Evolutionary conservation across 129 eudicot species (phyloP).

Genomic region (Centrapalus pauciflorus): DNA sequence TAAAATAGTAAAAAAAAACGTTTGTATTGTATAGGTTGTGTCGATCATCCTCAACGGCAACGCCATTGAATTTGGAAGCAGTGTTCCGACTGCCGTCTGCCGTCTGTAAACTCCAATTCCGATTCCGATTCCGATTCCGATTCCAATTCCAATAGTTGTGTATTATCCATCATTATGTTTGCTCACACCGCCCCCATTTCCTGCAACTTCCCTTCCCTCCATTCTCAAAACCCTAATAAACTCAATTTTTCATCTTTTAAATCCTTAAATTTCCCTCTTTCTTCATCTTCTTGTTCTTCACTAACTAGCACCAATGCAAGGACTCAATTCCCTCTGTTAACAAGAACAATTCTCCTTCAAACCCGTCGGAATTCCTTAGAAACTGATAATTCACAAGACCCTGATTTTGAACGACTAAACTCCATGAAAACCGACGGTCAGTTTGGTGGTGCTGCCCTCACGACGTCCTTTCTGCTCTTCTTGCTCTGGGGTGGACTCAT

Average conservation of each 20-base stretch:
- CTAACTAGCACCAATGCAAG: neutral
- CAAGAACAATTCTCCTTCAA: slow-evolving; percentile 23
- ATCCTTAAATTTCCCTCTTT: neutral
- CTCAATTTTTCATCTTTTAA: slow-evolving; percentile 8
- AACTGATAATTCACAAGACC: slow-evolving; percentile 32
- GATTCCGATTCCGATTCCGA: too few relatives aligned
- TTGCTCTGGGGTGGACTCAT: slow-evolving; percentile 73
- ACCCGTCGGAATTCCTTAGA: slow-evolving; percentile 35
- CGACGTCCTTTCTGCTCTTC: slow-evolving; percentile 72
- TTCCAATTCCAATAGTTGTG: slow-evolving; percentile 3
- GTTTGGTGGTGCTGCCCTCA: slow-evolving; percentile 50
- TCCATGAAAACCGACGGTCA: slow-evolving; percentile 16
- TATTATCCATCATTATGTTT: too few relatives aligned
- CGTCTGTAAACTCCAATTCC: too few relatives aligned
- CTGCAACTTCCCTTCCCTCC: slow-evolving; percentile 55
- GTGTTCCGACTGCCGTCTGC: neutral
- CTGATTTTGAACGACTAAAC: slow-evolving; percentile 22
- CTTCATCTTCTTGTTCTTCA: too few relatives aligned
- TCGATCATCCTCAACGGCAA: slow-evolving; percentile 1
- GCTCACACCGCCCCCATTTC: slow-evolving; percentile 44
- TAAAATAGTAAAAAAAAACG: neutral
- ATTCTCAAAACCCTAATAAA: slow-evolving; percentile 29
- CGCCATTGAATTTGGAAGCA: too few relatives aligned
- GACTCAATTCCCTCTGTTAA: neutral
- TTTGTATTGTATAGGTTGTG: neutral